These are phyloP conservation scores for Pseudonectria buxi DNA, from an alignment of 2,329 filamentous ascomycete species.

Conservation along the genomic window DNA sequence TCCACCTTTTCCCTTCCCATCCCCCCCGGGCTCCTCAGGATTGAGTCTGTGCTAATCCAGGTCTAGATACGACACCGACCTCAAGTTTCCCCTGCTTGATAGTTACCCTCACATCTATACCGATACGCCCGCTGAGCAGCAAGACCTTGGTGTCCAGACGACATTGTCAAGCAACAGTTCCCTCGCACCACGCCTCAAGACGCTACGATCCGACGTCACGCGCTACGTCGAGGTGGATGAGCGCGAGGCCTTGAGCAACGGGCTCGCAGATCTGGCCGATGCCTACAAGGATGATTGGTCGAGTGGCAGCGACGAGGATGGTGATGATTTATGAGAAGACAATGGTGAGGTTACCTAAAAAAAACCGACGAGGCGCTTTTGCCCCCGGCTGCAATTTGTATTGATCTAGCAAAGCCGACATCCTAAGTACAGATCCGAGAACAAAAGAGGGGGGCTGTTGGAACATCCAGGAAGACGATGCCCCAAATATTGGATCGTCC, in stretches of 20 bases:
- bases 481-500: no score
- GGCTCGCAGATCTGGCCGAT: conserved; percentile 74
- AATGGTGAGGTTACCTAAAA: neutral
- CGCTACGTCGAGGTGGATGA: conserved; percentile 67
- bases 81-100: conserved; percentile 71
- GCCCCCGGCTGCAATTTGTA: conserved; percentile 18
- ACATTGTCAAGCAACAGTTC: conserved; percentile 68
- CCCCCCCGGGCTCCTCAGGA: conserved; percentile 1
- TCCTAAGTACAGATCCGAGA: conserved; percentile 23
- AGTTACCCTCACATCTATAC: conserved; percentile 76
- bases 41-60: neutral
- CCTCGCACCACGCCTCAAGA: conserved; percentile 62
- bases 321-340: conserved; percentile 45
- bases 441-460: conserved; percentile 8
- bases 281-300: conserved; percentile 86
- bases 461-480: conserved; percentile 15
- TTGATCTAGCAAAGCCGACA: conserved; percentile 24
- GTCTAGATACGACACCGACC: conserved; percentile 38
- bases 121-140: conserved; percentile 26
- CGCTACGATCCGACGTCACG: conserved; percentile 56
- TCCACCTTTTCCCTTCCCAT: neutral
- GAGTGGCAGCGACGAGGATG: conserved; percentile 65
- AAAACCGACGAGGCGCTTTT: conserved; percentile 5
- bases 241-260: conserved; percentile 74
- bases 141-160: conserved; percentile 39